Conservation (phyloP, 2,329 filamentous ascomycete species). For the Phaeoacremonium minimum region DNA sequence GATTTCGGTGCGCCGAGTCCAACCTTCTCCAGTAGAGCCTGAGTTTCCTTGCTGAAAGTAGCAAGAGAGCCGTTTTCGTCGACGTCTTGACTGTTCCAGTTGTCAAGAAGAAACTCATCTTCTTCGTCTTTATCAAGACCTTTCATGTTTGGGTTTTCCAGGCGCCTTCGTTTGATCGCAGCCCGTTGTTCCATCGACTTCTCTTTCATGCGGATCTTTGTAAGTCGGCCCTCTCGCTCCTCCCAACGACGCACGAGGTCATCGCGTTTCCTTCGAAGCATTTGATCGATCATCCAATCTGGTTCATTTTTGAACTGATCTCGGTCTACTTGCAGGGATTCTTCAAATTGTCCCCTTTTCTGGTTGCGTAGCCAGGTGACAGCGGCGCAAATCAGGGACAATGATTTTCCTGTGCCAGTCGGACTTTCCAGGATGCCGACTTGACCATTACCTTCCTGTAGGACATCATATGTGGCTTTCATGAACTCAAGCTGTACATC, state of each 20-base stretch:
- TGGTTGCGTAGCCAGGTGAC: slow-evolving; percentile 87
- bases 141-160: slow-evolving; percentile 26
- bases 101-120: slow-evolving; percentile 69
- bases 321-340: slow-evolving; percentile 38
- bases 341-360: slow-evolving; percentile 59
- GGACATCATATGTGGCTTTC: slow-evolving; percentile 73
- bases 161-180: slow-evolving; percentile 39
- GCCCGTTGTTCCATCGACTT: slow-evolving; percentile 49
- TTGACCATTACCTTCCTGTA: slow-evolving; percentile 66
- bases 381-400: slow-evolving; percentile 85
- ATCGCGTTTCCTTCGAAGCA: slow-evolving; percentile 62
- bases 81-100: slow-evolving; percentile 31
- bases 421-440: slow-evolving; percentile 89
- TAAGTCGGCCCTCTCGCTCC: slow-evolving; percentile 70
- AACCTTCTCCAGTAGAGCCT: slow-evolving; percentile 66
- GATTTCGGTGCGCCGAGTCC: slow-evolving; percentile 35
- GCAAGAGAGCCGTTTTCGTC: slow-evolving; percentile 35
- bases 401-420: slow-evolving; percentile 85
- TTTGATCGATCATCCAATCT: slow-evolving; percentile 78
- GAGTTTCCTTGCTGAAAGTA: slow-evolving; percentile 69
- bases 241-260: slow-evolving; percentile 63
- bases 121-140: slow-evolving; percentile 43
- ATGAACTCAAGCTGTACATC: slow-evolving; percentile 86
- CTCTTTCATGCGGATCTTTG: slow-evolving; percentile 59
- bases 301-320: slow-evolving; percentile 62